Evolutionary conservation across 2,329 filamentous ascomycete species (phyloP), one percentile per base, ranked within the genome.

Genomic region (Exophiala calicioides): DNA sequence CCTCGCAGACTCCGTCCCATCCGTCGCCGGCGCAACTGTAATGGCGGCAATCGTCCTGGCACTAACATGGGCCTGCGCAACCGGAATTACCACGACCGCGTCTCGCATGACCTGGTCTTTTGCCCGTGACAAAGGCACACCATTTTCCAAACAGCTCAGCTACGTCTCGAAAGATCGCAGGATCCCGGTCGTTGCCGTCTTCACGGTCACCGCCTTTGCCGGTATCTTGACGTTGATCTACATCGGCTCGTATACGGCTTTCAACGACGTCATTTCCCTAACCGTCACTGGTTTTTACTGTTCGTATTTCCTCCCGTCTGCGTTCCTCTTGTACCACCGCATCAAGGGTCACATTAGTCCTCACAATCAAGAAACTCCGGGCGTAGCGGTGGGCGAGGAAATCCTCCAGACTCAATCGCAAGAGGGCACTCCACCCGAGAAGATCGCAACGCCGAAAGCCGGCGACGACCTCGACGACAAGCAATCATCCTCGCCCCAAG

Each of bases 331-430:
- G 9, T 66, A 62, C 50, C 64, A 65, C 48, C 61, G 65, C 3
- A 36, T 64, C 45, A 65, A 62, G 30, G 63, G 65, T 12, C 53
- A 69, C 26, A 61, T 74, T 26, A 48, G 63, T 1, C 68, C 71
- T 4, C 57, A 68, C 38, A 61, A 65, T 32, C 44, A 46, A 18
- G 47, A 54, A 9, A 54, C 52, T 1, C 52, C 47, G 12, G 52
- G 52, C 5, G 4, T 51, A 7, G 31, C 47, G 15, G 15, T 51
- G 19, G 47, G 26, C 16, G 43, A 47, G 34, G 43, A 38, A n/a
- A 23, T 20, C 27, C 19, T 5, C 34, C 16, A 30, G 24, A 24
- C 12, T 20, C 10, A 8, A 15, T 37, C 41, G n/a, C n/a, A n/a
- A n/a, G n/a, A n/a, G n/a, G n/a, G n/a, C 4, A 33, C 24, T 8